These are phyloP conservation scores for Pseudoperonospora humuli DNA, from an alignment of 352 stramenopile genomes.

Conservation along the genomic window DNA sequence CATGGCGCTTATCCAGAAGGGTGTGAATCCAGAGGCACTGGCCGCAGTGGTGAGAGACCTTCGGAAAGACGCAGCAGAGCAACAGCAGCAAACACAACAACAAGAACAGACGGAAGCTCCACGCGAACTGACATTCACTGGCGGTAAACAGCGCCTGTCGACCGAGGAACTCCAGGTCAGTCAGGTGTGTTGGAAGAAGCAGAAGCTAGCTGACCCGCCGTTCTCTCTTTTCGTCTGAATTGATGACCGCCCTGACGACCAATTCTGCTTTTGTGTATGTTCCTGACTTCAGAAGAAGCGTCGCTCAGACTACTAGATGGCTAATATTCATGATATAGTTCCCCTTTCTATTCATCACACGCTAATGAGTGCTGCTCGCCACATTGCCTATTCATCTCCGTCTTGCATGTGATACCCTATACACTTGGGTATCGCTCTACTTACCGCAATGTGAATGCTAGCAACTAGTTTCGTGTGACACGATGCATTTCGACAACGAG, in stretches of 20 bases:
- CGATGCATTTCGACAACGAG: slow-evolving; percentile 52
- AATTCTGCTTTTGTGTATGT: slow-evolving; percentile 7
- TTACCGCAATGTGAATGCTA: background rate
- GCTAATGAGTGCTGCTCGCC: slow-evolving; percentile 5
- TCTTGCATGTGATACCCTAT: background rate
- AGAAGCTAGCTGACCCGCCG: slow-evolving; percentile 8
- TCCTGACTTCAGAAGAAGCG: slow-evolving; percentile 41
- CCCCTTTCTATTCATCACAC: slow-evolving; percentile 20
- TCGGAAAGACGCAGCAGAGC: slow-evolving; percentile 50
- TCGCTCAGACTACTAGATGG: slow-evolving; percentile 39
- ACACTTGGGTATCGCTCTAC: slow-evolving; percentile 1
- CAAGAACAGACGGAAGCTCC: slow-evolving; percentile 9
- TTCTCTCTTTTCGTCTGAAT: background rate
- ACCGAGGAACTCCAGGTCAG: slow-evolving; percentile 54
- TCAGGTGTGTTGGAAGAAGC: slow-evolving; percentile 47
- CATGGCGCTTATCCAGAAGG: slow-evolving; percentile 82
- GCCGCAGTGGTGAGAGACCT: slow-evolving; percentile 87
- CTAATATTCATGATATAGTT: slow-evolving; percentile 17
- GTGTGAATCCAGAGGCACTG: slow-evolving; percentile 86
- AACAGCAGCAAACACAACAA: background rate
- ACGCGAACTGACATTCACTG: slow-evolving; percentile 31
- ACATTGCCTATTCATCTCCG: slow-evolving; percentile 16
- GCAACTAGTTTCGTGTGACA: slow-evolving; percentile 33
- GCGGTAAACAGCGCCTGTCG: slow-evolving; percentile 39
- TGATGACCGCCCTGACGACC: background rate